Conservation (phyloP, 441 rosid species). For the Erodium trifolium region DNA sequence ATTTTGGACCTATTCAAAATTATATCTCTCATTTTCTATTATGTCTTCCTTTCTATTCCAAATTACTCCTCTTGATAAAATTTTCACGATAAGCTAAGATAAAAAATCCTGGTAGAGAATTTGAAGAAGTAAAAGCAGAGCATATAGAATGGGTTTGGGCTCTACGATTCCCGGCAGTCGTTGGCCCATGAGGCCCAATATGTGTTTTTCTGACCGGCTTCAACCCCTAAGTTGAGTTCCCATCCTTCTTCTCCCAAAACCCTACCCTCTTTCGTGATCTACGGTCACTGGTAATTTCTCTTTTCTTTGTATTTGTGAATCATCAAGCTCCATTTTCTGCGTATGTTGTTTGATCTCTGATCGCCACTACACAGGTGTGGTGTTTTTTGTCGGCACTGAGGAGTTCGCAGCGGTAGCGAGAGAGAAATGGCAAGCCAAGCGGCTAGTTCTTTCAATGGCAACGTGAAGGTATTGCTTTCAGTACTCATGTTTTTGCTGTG, state of each 20-base stretch:
- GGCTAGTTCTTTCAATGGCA: slow-evolving; percentile 58
- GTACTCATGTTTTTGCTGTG: neutral
- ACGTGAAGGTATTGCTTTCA: slow-evolving; percentile 44
- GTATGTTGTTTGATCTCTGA: neutral
- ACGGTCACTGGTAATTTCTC: neutral
- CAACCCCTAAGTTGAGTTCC: neutral
- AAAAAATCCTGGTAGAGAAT: too few relatives aligned
- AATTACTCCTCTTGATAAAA: too few relatives aligned
- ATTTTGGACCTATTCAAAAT: too few relatives aligned
- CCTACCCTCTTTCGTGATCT: neutral
- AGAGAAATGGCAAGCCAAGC: slow-evolving; percentile 61
- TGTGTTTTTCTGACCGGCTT: neutral
- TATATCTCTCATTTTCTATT: too few relatives aligned
- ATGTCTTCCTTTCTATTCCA: too few relatives aligned
- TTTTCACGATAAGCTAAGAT: too few relatives aligned
- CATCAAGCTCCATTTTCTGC: neutral
- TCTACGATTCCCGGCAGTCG: neutral
- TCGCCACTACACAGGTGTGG: slow-evolving; percentile 12
- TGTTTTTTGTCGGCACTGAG: neutral
- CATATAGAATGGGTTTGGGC: too few relatives aligned
- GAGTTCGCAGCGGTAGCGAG: neutral
- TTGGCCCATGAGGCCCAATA: neutral
- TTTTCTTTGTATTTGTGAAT: neutral
- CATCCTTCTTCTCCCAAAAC: neutral
- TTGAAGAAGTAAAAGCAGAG: too few relatives aligned